Evolutionary conservation across 805 yeast species (phyloP).

Genomic region (Nakazawaea ambrosiae): DNA sequence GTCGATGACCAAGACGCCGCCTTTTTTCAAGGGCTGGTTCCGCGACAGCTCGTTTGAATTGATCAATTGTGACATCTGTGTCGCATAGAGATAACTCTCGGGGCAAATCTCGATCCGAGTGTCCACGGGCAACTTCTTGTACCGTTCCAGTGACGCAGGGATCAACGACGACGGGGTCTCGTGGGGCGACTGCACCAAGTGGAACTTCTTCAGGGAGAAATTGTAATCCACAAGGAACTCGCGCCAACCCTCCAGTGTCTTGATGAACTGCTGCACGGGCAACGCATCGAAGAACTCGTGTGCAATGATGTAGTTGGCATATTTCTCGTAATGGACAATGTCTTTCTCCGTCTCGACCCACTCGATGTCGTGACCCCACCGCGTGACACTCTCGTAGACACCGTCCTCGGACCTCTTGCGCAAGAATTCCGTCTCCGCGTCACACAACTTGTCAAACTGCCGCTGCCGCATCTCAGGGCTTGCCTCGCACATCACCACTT

Average conservation of each 20-base stretch:
- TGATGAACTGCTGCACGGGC: constrained; percentile 65
- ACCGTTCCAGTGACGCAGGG: constrained; percentile 46
- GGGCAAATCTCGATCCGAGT: constrained; percentile 69
- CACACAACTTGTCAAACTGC: constrained; percentile 48
- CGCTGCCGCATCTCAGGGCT: constrained; percentile 53
- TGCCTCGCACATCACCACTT: constrained; percentile 61
- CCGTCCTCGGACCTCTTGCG: constrained; percentile 24
- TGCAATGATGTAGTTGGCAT: constrained; percentile 61
- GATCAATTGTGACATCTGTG: constrained; percentile 43
- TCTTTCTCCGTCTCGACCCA: constrained; percentile 59
- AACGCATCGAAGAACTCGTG: constrained; percentile 88
- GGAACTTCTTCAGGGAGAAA: constrained; percentile 32
- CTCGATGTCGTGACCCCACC: constrained; percentile 44
- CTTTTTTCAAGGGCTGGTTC: constrained; percentile 24
- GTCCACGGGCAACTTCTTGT: constrained; percentile 42
- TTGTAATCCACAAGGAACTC: constrained; percentile 62
- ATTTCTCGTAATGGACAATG: constrained; percentile 19
- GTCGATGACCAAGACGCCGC: constrained; percentile 70
- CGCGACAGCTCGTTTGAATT: constrained; percentile 22
- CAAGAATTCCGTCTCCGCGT: constrained; percentile 11
- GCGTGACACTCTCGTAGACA: constrained; percentile 30
- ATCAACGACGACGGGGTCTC: constrained; percentile 58
- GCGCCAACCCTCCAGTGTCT: constrained; percentile 67
- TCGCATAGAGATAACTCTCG: constrained; percentile 55
- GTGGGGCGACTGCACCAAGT: constrained; percentile 47